Percentiles rank a stretch among this genome's conserved stretches.
These are phyloP conservation scores for Xylaria sp. DNA, from an alignment of 2,329 filamentous ascomycete species.

Conservation along the genomic window DNA sequence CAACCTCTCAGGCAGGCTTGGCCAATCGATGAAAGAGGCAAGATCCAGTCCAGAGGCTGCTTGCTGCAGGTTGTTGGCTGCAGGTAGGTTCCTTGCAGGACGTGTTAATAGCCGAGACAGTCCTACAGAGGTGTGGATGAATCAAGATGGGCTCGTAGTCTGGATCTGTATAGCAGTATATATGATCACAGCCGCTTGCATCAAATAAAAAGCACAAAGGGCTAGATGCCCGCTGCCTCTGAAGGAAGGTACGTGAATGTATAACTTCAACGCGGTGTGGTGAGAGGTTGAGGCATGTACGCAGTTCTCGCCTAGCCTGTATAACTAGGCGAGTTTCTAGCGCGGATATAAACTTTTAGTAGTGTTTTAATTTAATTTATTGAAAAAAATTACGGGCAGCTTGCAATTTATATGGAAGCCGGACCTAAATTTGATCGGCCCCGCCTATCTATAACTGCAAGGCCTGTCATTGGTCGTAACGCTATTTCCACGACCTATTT, in stretches of 20 bases:
- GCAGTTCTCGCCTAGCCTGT: neutral
- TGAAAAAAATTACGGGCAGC: slow-evolving; percentile 3
- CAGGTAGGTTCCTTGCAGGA: slow-evolving; percentile 2
- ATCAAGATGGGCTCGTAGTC: neutral
- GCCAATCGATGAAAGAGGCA: neutral
- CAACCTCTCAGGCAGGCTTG: neutral
- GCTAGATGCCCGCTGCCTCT: neutral
- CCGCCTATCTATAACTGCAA: slow-evolving; percentile 20
- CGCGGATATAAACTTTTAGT: slow-evolving; percentile 13
- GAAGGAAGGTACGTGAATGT: neutral
- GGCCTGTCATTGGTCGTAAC: slow-evolving; percentile 2
- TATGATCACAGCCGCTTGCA: neutral
- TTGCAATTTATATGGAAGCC: slow-evolving; percentile 28
- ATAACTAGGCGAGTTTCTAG: slow-evolving; percentile 1
- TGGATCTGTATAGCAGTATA: neutral
- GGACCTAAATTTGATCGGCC: slow-evolving; percentile 7
- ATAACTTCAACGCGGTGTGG: no score
- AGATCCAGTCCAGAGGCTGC: neutral
- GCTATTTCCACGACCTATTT: slow-evolving; percentile 1
- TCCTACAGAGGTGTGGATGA: neutral
- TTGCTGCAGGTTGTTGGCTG: slow-evolving; percentile 1
- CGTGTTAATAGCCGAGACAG: neutral
- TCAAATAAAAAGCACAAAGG: neutral
- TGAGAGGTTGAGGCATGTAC: no score
- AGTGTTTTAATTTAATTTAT: slow-evolving; percentile 15